Conservation (phyloP, 257 asterid species). For the Gentiana straminea region DNA sequence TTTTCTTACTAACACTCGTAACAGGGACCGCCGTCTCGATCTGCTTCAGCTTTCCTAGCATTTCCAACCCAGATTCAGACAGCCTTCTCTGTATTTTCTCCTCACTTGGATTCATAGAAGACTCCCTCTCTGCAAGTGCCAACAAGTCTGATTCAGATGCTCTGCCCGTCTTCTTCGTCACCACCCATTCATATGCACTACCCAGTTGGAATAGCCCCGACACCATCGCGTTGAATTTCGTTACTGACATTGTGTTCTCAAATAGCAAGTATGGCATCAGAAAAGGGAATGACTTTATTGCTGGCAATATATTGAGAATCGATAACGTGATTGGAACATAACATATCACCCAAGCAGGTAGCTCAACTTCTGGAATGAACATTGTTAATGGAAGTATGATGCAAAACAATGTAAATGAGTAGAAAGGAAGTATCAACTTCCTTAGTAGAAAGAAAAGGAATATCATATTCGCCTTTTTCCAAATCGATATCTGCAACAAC, state of each 20-base stretch:
- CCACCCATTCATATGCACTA: constrained; percentile 90
- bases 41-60: constrained; percentile 47
- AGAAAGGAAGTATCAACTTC: constrained; percentile 78
- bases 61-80: constrained; percentile 77
- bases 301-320: constrained; percentile 64
- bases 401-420: constrained; percentile 89
- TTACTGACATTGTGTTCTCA: constrained; percentile 95
- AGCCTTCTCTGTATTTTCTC: constrained; percentile 63
- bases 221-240: constrained; percentile 90
- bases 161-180: constrained; percentile 82
- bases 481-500: constrained; percentile 49
- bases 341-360: constrained; percentile 85
- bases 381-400: constrained; percentile 84
- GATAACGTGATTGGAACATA: constrained; percentile 78
- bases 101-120: constrained; percentile 24
- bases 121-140: constrained; percentile 59
- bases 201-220: constrained; percentile 88
- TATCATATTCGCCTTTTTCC: constrained; percentile 82
- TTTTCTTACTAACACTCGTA: constrained; percentile 19
- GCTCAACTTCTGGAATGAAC: constrained; percentile 87
- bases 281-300: constrained; percentile 87
- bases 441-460: constrained; percentile 83
- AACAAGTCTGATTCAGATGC: constrained; percentile 70
- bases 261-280: constrained; percentile 84
- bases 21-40: constrained; percentile 17